These are phyloP conservation scores for Fomitopsis pulvina DNA, from an alignment of 768 basidiomycete genomes.

Conservation along the genomic window DNA sequence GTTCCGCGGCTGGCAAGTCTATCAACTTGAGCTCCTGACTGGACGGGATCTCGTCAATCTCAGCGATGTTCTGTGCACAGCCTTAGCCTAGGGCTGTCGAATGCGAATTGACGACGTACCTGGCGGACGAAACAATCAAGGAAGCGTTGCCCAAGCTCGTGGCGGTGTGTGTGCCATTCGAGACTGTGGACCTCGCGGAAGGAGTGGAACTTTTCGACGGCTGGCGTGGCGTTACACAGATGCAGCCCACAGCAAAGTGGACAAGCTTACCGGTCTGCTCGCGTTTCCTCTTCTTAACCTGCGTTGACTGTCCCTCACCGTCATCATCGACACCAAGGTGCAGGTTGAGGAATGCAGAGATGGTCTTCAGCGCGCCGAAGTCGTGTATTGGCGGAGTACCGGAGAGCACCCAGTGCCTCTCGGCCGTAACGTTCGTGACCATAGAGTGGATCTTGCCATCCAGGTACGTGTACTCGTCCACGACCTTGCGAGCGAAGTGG, in stretches of 20 bases:
- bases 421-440: conserved; percentile 68
- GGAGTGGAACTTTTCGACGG: conserved; percentile 90
- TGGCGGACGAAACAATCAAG: conserved; percentile 79
- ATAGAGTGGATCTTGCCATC: conserved; percentile 74
- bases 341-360: conserved; percentile 81
- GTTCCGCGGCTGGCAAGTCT: conserved; percentile 84
- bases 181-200: conserved; percentile 91
- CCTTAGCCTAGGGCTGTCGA: neutral
- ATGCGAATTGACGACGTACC: conserved; percentile 33
- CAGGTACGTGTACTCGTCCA: conserved; percentile 94
- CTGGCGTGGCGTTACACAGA: too few relatives aligned
- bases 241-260: conserved; percentile 14
- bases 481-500: conserved; percentile 81
- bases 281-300: conserved; percentile 72
- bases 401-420: conserved; percentile 91
- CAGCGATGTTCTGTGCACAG: conserved; percentile 73
- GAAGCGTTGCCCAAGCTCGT: conserved; percentile 76
- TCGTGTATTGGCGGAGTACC: conserved; percentile 92
- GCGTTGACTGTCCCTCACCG: conserved; percentile 58
- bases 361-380: conserved; percentile 86
- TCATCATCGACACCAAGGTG: conserved; percentile 92
- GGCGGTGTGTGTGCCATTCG: conserved; percentile 89
- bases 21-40: conserved; percentile 56
- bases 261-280: conserved; percentile 69
- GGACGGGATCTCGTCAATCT: conserved; percentile 93